These are phyloP conservation scores for Tetragonia tetragonoides DNA, from an alignment of 148 eudicot genomes.

Conservation along the genomic window DNA sequence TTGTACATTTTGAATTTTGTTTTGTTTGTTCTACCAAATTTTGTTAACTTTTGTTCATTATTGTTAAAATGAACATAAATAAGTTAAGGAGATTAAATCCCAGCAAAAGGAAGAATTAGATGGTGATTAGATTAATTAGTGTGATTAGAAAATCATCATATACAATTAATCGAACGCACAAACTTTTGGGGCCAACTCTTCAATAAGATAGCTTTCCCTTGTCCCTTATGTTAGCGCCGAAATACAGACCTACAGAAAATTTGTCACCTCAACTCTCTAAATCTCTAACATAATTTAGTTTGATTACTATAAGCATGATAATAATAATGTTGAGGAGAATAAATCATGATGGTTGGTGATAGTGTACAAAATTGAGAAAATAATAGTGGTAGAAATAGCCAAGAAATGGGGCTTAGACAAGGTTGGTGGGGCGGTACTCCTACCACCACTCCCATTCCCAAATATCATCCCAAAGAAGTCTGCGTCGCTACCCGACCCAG, in stretches of 20 bases:
- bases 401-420: slow-evolving; percentile 6
- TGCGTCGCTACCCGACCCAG: slow-evolving; percentile 21
- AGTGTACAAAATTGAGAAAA: slow-evolving; percentile 21
- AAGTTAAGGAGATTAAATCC: too few relatives aligned
- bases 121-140: too few relatives aligned
- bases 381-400: slow-evolving; percentile 5
- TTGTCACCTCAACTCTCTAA: neutral
- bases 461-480: slow-evolving; percentile 41
- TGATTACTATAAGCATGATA: slow-evolving; percentile 12
- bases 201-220: too few relatives aligned
- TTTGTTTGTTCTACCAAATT: too few relatives aligned
- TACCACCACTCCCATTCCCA: neutral
- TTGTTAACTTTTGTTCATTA: too few relatives aligned
- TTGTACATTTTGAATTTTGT: too few relatives aligned
- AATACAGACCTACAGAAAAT: neutral
- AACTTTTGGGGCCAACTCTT: too few relatives aligned
- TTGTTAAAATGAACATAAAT: too few relatives aligned
- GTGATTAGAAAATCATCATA: too few relatives aligned
- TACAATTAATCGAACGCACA: too few relatives aligned
- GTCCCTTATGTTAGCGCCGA: neutral
- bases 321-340: slow-evolving; percentile 15
- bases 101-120: too few relatives aligned
- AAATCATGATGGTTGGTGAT: slow-evolving; percentile 19
- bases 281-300: neutral
- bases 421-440: neutral